Base-by-base conservation (phyloP, 495 filamentous ascomycete species). In the Neurospora sublineolata region DNA sequence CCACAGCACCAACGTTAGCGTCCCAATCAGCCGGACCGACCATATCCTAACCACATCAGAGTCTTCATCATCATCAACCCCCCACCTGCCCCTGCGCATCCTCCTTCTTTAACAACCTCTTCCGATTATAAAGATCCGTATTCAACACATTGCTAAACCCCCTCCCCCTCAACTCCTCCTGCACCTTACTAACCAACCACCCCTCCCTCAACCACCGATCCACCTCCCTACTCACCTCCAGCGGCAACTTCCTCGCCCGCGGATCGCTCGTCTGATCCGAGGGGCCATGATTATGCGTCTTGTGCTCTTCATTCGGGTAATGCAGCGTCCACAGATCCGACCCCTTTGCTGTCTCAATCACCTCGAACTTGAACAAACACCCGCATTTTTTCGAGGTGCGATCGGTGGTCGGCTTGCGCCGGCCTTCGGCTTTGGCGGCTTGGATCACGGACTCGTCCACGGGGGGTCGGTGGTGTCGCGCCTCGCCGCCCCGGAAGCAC, bases 251-350 rank as follows among this genome's bases (percentile, higher is more conserved):
- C 44, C 79, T 67, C 27, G 79, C 79, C 0, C 79, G 27, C 20
- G 79, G 79, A 37, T 81, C 79, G 9, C 74, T 76, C 44, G 74
- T 75, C 71, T 76, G 74, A 72, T 80, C 78, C 52, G 78, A 77
- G 30, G 79, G 79, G 6, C 72, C 73, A 67, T 81, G 79, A 71
- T 81, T 81, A 70, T 81, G 79, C 46, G 72, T 71, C 76, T 79
- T 80, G 73, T 81, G 78, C 72, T 80, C 78, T 69, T 76, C 75
- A 70, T 80, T 80, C 37, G 79, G 77, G 33, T 81, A 81, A 69
- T 81, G 79, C 41, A 81, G 73, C 68, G 77, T 72, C 78, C 77
- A 81, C 18, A 79, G 64, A 70, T 81, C 79, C 18, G 72, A 74
- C 27, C 78, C 79, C 52, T 73, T 72, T 33, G 74, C 70, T 37